A percentile compares a stretch with the other conserved stretches of the same genome.
phyloP scores from a whole-genome alignment of 164 flowering plant genomes.

The Echeveria elegans region DNA sequence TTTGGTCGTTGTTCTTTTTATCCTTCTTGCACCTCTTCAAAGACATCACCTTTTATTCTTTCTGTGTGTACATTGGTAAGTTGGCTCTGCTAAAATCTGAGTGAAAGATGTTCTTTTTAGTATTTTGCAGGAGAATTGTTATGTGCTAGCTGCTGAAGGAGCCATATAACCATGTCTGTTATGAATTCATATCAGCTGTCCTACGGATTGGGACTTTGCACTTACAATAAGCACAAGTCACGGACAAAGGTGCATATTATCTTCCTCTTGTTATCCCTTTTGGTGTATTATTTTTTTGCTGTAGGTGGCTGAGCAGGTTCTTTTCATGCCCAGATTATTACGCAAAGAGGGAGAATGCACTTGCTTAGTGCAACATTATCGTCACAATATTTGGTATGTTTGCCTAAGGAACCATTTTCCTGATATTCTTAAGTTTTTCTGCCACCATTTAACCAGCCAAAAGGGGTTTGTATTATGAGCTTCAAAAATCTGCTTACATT shows the following conservation, averaged over 20 bases:
- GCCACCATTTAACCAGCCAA: no score
- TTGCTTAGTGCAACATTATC: slow-evolving; percentile 22
- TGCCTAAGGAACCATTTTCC: neutral
- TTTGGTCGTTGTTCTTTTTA: no score
- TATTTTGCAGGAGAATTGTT: neutral
- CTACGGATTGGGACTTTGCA: slow-evolving; percentile 45
- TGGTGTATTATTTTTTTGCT: neutral
- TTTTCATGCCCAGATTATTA: slow-evolving; percentile 20
- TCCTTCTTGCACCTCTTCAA: neutral
- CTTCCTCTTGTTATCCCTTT: neutral
- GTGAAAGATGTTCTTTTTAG: neutral
- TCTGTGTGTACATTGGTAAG: neutral
- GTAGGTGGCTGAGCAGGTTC: neutral
- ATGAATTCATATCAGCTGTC: slow-evolving; percentile 54
- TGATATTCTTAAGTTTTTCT: neutral
- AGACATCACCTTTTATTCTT: neutral
- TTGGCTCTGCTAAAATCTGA: neutral
- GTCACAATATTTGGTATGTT: slow-evolving; percentile 37
- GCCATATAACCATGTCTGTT: slow-evolving; percentile 32
- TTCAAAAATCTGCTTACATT: neutral
- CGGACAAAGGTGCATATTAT: slow-evolving; percentile 31
- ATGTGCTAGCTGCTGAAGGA: neutral
- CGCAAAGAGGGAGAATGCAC: slow-evolving; percentile 24
- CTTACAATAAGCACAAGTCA: slow-evolving; percentile 20
- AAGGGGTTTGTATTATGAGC: neutral